A percentile compares a stretch with the other conserved stretches of the same genome.
phyloP scores from a whole-genome alignment of 225 moss, liverwort and hornwort species.

The Pseudoscleropodium purum region DNA sequence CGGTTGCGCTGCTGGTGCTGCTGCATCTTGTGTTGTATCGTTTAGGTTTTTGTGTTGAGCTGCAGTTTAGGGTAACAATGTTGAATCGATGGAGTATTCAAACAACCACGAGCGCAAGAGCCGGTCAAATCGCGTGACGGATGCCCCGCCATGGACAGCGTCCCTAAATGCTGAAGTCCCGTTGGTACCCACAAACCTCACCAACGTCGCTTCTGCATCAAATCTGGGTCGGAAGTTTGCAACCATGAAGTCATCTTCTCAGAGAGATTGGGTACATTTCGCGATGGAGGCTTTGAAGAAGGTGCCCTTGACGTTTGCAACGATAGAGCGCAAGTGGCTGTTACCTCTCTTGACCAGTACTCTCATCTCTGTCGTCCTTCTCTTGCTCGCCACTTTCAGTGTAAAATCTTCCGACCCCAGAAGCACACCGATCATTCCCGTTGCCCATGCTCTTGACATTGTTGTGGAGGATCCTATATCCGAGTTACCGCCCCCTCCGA shows the following conservation, averaged over 20 bases:
- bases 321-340: slow-evolving; percentile 76
- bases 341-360: slow-evolving; percentile 51
- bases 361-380: slow-evolving; percentile 47
- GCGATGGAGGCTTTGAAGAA: slow-evolving; percentile 39
- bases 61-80: slow-evolving; percentile 15
- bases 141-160: neutral
- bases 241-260: neutral
- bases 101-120: slow-evolving; percentile 14
- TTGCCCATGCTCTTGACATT: neutral
- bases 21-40: neutral
- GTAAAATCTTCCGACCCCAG: slow-evolving; percentile 16
- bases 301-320: slow-evolving; percentile 24
- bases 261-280: neutral
- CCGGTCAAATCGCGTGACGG: neutral
- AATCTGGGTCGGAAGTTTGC: neutral
- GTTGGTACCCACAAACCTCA: neutral
- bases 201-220: neutral
- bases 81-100: slow-evolving; percentile 17
- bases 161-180: neutral
- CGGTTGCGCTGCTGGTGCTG: neutral
- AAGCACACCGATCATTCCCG: neutral
- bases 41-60: neutral
- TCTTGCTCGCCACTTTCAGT: slow-evolving; percentile 54
- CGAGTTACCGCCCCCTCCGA: slow-evolving; percentile 66
- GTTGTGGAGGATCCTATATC: neutral